phyloP scores from a whole-genome alignment of 2,329 filamentous ascomycete genomes.

The Phyllosticta capitalensis region DNA sequence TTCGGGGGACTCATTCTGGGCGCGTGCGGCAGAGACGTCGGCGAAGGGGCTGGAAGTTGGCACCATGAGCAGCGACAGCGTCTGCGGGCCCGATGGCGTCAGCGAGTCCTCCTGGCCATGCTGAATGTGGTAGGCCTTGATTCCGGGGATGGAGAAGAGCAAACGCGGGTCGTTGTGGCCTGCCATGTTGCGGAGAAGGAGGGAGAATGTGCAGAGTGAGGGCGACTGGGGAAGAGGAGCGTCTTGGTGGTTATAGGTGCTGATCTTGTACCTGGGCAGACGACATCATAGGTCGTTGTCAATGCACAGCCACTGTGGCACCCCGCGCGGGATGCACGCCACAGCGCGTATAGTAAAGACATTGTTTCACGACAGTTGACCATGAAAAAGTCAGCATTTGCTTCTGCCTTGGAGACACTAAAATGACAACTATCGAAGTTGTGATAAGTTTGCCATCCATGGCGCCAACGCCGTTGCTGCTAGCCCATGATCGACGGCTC shows the following conservation, averaged over 20 bases:
- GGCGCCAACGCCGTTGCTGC: background rate
- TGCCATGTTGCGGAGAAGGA: constrained; percentile 28
- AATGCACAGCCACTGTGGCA: background rate
- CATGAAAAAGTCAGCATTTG: background rate
- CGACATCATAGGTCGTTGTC: background rate
- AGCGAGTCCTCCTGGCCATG: constrained; percentile 77
- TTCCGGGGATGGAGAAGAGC: constrained; percentile 61
- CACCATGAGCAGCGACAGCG: constrained; percentile 89
- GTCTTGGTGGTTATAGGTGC: background rate
- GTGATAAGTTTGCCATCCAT: background rate
- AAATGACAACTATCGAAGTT: too few relatives aligned
- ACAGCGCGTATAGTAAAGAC: background rate
- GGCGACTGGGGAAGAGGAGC: background rate
- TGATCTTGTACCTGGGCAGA: background rate
- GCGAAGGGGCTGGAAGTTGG: constrained; percentile 69
- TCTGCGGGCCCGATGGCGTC: constrained; percentile 79
- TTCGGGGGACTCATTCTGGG: constrained; percentile 41
- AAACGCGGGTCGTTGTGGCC: constrained; percentile 47
- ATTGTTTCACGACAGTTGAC: background rate
- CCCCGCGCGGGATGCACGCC: background rate
- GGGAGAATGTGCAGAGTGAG: background rate
- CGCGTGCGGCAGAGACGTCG: constrained; percentile 46
- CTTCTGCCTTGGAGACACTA: too few relatives aligned
- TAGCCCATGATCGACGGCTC: background rate
- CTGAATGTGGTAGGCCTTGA: constrained; percentile 83